Evolutionary conservation across 2,329 filamentous ascomycete genomes (phyloP), one percentile per base, ranked within the genome.

Genomic region (Fusarium subglutinans): DNA sequence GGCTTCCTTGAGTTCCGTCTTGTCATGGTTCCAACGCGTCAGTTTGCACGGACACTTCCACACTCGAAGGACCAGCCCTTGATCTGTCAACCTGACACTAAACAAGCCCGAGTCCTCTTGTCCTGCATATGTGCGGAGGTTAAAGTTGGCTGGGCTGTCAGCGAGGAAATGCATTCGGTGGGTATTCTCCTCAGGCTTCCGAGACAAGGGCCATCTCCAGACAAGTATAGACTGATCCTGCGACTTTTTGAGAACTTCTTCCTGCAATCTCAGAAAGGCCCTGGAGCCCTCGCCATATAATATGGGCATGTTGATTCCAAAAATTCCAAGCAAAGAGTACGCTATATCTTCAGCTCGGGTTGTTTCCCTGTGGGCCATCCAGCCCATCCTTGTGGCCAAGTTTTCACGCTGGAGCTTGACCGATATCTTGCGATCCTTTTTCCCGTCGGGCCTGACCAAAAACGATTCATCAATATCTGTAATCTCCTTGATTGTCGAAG

Each of bases 221-320:
- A 78, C 78, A 17, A 84, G 81, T 4, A 84, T 70, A 10, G 79
- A 81, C 37, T 84, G 80, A 63, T 84, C 82, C 17, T 80, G 75
- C 1, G 80, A 76, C 22, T 57, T 67, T 63, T 79, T 80, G 44
- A 83, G 71, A 18, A 83, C 81, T 30, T 82, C 81, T 53, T 82
- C 75, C 62, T 83, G 81, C 5, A 83, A 69, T 30, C 82, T 76
- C 12, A 77, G 58, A 56, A 82, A 83, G 15, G 82, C 81, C 44
- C 71, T 78, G 37, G 33, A 56, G n/a, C 81, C 81, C 44, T 83
- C 82, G 4, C 82, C 82, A 24, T 82, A 83, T 1, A 83, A 69
- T 28, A 83, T 70, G 11, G 80, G 78, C 80, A 84, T 83, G 33
- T 80, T 80, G 8, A 84, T 76, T 40, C 72, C 77, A 30, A 82